Evolutionary conservation across 2,329 filamentous ascomycete species (phyloP).

Genomic region (Xylariaceae sp.): DNA sequence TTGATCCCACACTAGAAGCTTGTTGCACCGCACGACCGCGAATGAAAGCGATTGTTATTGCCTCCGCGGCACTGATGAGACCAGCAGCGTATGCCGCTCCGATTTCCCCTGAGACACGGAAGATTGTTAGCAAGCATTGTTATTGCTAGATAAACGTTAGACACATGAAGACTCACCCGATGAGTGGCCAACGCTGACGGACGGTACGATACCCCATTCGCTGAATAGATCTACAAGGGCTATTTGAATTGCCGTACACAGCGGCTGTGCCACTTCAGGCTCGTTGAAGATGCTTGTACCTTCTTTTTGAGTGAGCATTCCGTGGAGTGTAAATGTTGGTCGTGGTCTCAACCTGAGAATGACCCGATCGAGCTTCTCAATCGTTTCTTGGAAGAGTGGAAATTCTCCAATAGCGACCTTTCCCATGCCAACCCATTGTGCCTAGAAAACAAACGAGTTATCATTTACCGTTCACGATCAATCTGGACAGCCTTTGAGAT

Average conservation of each 20-base stretch:
- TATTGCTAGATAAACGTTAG: no score
- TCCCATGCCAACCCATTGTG: slow-evolving; percentile 31
- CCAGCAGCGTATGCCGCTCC: slow-evolving; percentile 41
- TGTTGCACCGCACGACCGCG: slow-evolving; percentile 20
- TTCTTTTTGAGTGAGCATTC: slow-evolving; percentile 6
- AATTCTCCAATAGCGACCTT: slow-evolving; percentile 16
- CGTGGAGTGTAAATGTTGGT: slow-evolving; percentile 13
- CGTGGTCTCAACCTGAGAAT: slow-evolving; percentile 9
- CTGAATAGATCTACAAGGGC: slow-evolving; percentile 40
- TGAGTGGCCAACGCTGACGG: slow-evolving; percentile 37
- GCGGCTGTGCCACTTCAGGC: slow-evolving; percentile 28
- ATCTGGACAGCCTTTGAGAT: background rate
- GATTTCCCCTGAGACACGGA: slow-evolving; percentile 32
- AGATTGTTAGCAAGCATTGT: no score
- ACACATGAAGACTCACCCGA: slow-evolving; percentile 19
- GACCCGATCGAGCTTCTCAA: slow-evolving; percentile 14
- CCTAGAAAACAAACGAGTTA: slow-evolving; percentile 6
- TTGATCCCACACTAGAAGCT: slow-evolving; percentile 21
- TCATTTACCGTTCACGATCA: background rate
- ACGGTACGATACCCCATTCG: slow-evolving; percentile 33
- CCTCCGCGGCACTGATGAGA: slow-evolving; percentile 23
- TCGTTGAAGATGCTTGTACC: slow-evolving; percentile 16
- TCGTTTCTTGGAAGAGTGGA: slow-evolving; percentile 11
- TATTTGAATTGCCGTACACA: slow-evolving; percentile 46
- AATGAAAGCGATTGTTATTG: slow-evolving; percentile 24